Base-by-base conservation (phyloP, 805 yeast genomes). In the Sugiyamaella americana region DNA sequence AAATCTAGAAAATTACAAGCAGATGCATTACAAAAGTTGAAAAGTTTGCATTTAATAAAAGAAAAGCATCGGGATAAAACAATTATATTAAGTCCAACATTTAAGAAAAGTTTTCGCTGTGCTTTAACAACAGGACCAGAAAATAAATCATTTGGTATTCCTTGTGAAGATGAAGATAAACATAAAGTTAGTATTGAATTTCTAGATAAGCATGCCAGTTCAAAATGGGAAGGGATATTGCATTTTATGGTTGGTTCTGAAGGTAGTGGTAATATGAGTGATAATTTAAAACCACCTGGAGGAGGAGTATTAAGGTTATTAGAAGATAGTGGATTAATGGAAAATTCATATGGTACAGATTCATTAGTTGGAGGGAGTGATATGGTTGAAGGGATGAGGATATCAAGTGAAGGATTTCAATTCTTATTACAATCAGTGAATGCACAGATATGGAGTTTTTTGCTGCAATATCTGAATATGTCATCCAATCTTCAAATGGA, bases 171-270 rank as follows among this genome's bases (percentile, higher is more conserved):
- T 34, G 70, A 72, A 5, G 81, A 80, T 51, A 74, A 77, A 39
- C 75, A 76, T 46, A 68, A 68, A 24, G 83, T 84, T 3, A 80
- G 77, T 40, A 65, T 80, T n/a, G 74, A 72, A 32, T 83, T 82
- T 57, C 69, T 91, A 41, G 94, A 87, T 55, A 71, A 71, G 35
- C 89, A 87, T 65, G 95, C 96, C 11, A 75, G 87, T 4, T 76
- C 74, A 40, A 87, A 84, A 60, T 93, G 98, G 98, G 99, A 93
- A 62, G 79, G 87, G 5, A 91, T 93, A 55, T 71, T 93, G 57
- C 98, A 93, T 71, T 93, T 83, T 68, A 91, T 93, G 98, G 99
- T 93, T 38, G 96, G 98, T 1, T 87, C 97, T 0, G 42, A 53
- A 3, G 85, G 86, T 43, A 71, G 76, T 8, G 32, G 32, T 26